Evolutionary conservation across 108 stramenopile species (phyloP).

Genomic region (Stephanodiscus minutulus): DNA sequence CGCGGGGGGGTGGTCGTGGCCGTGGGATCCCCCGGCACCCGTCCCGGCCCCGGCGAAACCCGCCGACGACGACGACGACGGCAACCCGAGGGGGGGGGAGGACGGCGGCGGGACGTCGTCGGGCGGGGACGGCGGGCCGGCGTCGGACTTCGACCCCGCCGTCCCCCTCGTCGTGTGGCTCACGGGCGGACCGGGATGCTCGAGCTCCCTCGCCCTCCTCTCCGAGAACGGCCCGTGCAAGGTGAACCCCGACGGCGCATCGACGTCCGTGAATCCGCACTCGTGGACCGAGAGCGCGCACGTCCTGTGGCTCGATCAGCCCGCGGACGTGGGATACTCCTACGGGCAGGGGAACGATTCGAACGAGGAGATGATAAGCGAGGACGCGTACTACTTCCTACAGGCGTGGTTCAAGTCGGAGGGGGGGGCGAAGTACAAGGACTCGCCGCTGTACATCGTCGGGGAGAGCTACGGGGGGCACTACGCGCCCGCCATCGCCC

Average conservation of each 20-base stretch:
- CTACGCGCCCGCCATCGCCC: constrained; percentile 92
- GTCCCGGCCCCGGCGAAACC: not conserved
- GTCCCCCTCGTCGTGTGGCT: constrained; percentile 94
- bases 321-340: constrained; percentile 96
- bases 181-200: constrained; percentile 94
- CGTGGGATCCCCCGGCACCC: constrained; percentile 1
- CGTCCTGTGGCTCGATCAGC: constrained; percentile 97
- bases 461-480: constrained; percentile 96
- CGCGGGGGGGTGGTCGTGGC: no score
- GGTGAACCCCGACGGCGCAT: constrained; percentile 86
- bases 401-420: constrained; percentile 88
- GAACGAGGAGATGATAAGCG: constrained; percentile 90
- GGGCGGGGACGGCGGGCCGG: no score
- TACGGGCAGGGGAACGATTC: constrained; percentile 82
- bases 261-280: constrained; percentile 87
- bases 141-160: constrained; percentile 12
- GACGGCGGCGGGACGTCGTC: no score
- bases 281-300: constrained; percentile 95
- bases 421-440: constrained; percentile 79
- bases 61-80: no score
- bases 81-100: no score
- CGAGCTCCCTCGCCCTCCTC: constrained; percentile 87
- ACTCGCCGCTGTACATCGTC: constrained; percentile 77
- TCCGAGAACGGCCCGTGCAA: constrained; percentile 96
- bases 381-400: constrained; percentile 95